Conservation (phyloP, 306 rosid genomes). For the Hylodesmum podocarpum region DNA sequence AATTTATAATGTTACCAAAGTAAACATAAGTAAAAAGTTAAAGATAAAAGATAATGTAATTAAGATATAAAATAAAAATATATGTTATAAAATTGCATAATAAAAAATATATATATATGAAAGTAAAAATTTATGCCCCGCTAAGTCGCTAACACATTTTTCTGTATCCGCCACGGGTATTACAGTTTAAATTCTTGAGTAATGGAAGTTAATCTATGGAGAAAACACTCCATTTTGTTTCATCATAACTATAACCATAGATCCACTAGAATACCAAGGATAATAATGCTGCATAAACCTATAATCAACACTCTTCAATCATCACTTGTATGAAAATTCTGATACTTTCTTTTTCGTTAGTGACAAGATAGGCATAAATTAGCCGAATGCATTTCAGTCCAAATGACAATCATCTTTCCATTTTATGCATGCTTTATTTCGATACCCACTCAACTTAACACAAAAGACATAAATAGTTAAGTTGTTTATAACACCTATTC, state of each 20-base stretch:
- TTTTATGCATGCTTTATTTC: slow-evolving; percentile 5
- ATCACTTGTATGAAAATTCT: background rate
- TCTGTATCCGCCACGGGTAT: no score
- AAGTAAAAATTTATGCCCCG: no score
- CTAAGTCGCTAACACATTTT: no score
- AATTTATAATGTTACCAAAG: no score
- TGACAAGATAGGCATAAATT: background rate
- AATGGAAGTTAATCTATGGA: background rate
- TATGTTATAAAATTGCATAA: no score
- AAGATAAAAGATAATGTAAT: no score
- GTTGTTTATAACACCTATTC: background rate
- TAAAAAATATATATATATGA: no score
- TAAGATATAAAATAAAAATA: no score
- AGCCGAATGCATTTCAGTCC: background rate
- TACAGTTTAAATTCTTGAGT: background rate
- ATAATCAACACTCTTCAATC: background rate
- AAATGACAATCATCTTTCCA: background rate
- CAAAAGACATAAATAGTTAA: background rate
- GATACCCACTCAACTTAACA: slow-evolving; percentile 33
- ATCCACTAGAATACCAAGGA: background rate
- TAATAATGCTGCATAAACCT: background rate
- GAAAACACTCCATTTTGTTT: background rate
- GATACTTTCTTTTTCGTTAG: background rate
- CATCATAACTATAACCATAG: background rate
- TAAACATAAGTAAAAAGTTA: no score